These are phyloP conservation scores for Hyparrhenia diplandra DNA, from an alignment of 176 grass and related monocot genomes.

Conservation along the genomic window DNA sequence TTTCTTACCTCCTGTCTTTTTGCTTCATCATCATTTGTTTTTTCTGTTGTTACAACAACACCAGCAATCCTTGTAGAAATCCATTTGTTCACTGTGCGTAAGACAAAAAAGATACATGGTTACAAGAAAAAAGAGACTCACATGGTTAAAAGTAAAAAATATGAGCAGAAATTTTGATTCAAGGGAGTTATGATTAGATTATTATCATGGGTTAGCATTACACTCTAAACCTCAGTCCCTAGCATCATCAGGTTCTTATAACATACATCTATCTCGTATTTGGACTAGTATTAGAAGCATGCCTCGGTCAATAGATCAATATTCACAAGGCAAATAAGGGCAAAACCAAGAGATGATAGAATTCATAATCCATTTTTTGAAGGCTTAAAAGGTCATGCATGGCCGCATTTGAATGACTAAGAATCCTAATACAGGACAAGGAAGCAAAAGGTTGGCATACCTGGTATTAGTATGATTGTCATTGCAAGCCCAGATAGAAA, in stretches of 20 bases:
- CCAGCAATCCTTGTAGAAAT: conserved; percentile 81
- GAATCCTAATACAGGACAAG: not conserved
- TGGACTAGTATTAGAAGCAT: not conserved
- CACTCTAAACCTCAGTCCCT: not conserved
- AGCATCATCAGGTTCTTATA: not conserved
- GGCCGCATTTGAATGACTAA: not conserved
- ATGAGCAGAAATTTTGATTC: not conserved
- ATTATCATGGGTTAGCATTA: not conserved
- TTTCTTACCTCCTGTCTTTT: conserved; percentile 79
- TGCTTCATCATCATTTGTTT: conserved; percentile 99
- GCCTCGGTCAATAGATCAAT: not conserved
- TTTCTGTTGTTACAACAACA: conserved; percentile 76
- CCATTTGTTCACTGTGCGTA: conserved; percentile 87
- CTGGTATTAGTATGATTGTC: conserved; percentile 94
- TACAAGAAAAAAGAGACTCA: not conserved
- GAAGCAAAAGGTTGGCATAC: conserved; percentile 36
- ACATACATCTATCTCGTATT: not conserved
- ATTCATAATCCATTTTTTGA: not conserved
- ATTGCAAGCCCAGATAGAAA: conserved; percentile 89
- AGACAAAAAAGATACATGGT: no score
- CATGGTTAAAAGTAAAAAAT: conserved; percentile 3
- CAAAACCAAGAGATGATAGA: not conserved
- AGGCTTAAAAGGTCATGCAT: not conserved
- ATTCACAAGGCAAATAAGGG: not conserved
- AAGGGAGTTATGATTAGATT: not conserved